Base-by-base conservation (phyloP, 805 yeast species). In the Blastobotrys mokoenaii region DNA sequence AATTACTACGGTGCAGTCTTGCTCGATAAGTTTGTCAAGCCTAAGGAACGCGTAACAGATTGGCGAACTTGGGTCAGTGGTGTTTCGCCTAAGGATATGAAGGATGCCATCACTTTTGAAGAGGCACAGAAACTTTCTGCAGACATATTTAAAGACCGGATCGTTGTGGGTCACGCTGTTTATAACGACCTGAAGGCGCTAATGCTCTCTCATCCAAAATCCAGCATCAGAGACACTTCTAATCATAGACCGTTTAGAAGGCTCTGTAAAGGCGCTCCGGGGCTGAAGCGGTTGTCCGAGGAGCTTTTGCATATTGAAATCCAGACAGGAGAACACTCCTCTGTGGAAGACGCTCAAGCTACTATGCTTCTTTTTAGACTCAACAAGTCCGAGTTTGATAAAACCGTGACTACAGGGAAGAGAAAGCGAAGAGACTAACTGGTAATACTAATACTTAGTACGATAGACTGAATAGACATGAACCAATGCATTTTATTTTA, bases 41-140 rank as follows among this genome's bases (percentile, higher is more conserved):
- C 96, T 1, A 64, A 69, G 29, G 88, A 82, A 55, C 68, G 66
- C 45, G 95, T 89, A 2, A 80, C 89, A 0, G 94, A 89, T 57
- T 89, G 93, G 89, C 72, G 97, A 62, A 89, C 97, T 0, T 80
- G 88, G 83, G 94, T 87, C 16, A 80, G 90, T 62, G 97, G 97
- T 20, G 76, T 89, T 2, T 69, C 80, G 2, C 86, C 95, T 0
- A 62, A 65, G 2, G 76, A 82, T 57, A 79, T 89, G 84, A 66
- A 67, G 25, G 62, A 69, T 36, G 96, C 96, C 0, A 71, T 82
- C 0, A 50, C 77, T 1, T 83, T 84, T 55, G 70, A 74, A 51
- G 76, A 76, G 18, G 94, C 90, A 0, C 94, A 83, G 59, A 52
- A 65, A 18, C 66, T 64, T 41, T 80, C 78, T 0, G 61, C 77